Base-by-base conservation (phyloP, 805 yeast genomes). In the Myxozyma neglecta region DNA sequence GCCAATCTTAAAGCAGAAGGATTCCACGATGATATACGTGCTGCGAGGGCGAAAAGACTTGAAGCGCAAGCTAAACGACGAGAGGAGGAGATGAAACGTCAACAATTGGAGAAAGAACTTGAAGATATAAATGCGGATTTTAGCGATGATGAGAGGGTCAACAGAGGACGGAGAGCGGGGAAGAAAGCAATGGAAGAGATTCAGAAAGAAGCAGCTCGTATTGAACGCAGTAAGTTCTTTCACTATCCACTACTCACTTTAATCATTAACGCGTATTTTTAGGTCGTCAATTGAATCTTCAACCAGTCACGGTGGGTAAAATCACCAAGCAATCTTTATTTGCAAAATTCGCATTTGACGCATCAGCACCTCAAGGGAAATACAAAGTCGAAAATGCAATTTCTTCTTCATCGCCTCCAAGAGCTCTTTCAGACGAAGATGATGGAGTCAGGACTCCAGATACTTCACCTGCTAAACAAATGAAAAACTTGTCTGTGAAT, bases 161-260 rank as follows among this genome's bases (percentile, higher is more conserved):
- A 16, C 42, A 13, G 29, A 5, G n/a, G 55, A 29, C 8, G 49
- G 8, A 34, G 44, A 57, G 66, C 69, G 2, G 56, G 64, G 37
- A 63, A 57, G 42, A 66, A 65, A 34, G 69, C 69, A 2, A n/a
- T 61, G 36, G 62, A 58, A 36, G 66, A 66, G 42, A 58, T 66
- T 56, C 53, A 56, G 36, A 44, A 46, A 34, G 68, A 66, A 35
- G 52, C 63, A 11, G 66, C 64, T 16, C 58, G 68, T 10, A 52
- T 66, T 13, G 61, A 55, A 9, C 43, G 69, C 48, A 59, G 65
- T 57, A 52, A 13, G 58, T 52, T 13, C 11, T 16, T 42, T 47
- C 10, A 5, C 1, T 14, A 5, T 6, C 24, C 36, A 6, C 36
- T 13, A 16, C 13, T 29, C 1, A n/a, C 16, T 40, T 7, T 0